These are phyloP conservation scores for Fomitopsis schrenkii DNA, from an alignment of 1,284 basidiomycete species.

Conservation along the genomic window DNA sequence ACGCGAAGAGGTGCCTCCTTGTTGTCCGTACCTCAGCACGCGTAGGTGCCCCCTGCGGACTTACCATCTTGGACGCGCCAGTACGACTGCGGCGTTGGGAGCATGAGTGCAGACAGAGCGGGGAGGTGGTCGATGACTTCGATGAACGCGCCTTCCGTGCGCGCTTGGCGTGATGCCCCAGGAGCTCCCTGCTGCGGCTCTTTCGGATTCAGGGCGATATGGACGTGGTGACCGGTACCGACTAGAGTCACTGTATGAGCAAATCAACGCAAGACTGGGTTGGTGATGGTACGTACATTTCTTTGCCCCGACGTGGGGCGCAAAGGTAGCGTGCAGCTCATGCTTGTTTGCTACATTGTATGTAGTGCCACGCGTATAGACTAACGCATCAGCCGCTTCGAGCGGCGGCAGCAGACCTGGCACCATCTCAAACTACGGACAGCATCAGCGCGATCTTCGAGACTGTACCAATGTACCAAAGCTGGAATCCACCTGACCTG, in stretches of 20 bases:
- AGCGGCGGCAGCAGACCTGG: constrained; percentile 63
- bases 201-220: constrained; percentile 50
- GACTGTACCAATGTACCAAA: too few relatives aligned
- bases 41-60: constrained; percentile 65
- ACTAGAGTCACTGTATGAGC: constrained; percentile 24
- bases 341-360: constrained; percentile 60
- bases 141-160: constrained; percentile 33
- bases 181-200: not conserved
- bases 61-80: constrained; percentile 57
- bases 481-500: constrained; percentile 50
- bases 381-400: constrained; percentile 61
- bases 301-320: constrained; percentile 48
- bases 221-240: constrained; percentile 57
- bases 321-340: constrained; percentile 61
- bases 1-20: constrained; percentile 62
- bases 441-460: not conserved
- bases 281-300: constrained; percentile 30
- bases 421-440: constrained; percentile 53
- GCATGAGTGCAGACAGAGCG: constrained; percentile 49
- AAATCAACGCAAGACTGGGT: not conserved
- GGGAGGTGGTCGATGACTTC: constrained; percentile 51
- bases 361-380: constrained; percentile 66
- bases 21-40: constrained; percentile 66
- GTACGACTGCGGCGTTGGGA: constrained; percentile 60
- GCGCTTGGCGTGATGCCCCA: constrained; percentile 15